Conservation (phyloP, 2,329 filamentous ascomycete genomes). For the Calonectria pauciramosa region DNA sequence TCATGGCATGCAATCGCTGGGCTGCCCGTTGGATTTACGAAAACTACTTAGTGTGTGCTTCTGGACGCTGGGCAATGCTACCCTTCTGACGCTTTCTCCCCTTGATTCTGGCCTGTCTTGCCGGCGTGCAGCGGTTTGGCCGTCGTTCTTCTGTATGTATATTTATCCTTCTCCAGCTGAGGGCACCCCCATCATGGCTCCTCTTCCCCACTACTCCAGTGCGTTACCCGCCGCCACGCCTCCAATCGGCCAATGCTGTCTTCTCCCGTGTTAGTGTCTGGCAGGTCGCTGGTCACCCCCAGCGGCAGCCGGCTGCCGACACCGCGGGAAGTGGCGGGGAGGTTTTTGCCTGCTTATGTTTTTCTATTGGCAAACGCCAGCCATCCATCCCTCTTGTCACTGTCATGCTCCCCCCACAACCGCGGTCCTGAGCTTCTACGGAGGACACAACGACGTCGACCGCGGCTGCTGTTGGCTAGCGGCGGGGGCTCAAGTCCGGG, state of each 20-base stretch:
- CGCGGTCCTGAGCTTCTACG: background rate
- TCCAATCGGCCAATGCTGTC: background rate
- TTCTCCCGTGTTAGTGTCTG: background rate
- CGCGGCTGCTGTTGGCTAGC: slow-evolving; percentile 21
- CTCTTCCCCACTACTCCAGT: background rate
- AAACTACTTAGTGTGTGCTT: slow-evolving; percentile 12
- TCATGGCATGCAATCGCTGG: background rate
- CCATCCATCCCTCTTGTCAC: background rate
- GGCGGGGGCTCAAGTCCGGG: slow-evolving; percentile 44
- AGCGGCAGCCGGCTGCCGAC: slow-evolving; percentile 27
- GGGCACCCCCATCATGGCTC: background rate
- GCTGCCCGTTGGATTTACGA: background rate
- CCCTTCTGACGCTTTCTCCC: background rate
- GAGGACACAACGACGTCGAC: background rate
- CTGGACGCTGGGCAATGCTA: background rate
- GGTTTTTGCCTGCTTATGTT: background rate
- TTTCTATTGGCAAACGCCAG: background rate
- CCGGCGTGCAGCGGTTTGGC: background rate
- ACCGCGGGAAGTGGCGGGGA: slow-evolving; percentile 30
- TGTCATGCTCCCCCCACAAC: slow-evolving; percentile 22
- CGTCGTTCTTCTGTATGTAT: background rate
- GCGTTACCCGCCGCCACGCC: background rate
- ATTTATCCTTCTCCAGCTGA: slow-evolving; percentile 14
- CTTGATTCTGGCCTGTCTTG: background rate
- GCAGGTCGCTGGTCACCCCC: background rate